Base-by-base conservation (phyloP, 805 yeast species). In the Kuraishia borneana region DNA sequence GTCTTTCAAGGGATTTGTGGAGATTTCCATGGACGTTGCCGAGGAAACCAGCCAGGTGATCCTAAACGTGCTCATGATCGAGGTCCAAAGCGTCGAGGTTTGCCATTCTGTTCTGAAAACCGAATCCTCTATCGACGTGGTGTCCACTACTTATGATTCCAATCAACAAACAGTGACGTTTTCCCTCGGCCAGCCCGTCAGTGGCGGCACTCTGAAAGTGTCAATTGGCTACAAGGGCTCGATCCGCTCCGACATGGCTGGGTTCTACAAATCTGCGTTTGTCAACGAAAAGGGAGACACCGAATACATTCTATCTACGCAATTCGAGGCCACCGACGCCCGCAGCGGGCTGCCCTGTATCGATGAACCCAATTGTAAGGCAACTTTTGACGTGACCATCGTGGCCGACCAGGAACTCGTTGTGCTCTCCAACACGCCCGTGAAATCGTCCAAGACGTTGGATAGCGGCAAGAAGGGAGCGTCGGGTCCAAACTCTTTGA, bases 251-350 rank as follows among this genome's bases (percentile, higher is more conserved):
- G 72, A 72, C 43, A 70, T 72, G 76, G 68, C 69, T 4, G 77
- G 76, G 3, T 69, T 72, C 48, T 72, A 71, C 51, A 56, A 62
- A 34, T 67, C 76, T 6, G 52, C 54, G 22, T 69, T 69, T 43
- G 42, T 45, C 18, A 65, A 63, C 36, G 36, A 38, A 6, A 41
- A 57, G 8, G 70, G 62, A 4, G 49, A 43, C 18, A 48, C 48
- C 8, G 59, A 63, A 36, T 43, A 46, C 31, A 63, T 70, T 60
- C 54, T 68, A 8, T 60, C 70, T 14, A 72, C 78, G 8, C 78
- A 72, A 44, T 70, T 72, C 37, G 78, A 72, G 50, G 71, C 77
- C 18, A 67, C 74, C 3, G 76, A 70, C 44, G 76, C 76, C 14
- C 56, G 78, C 45, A 60, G 73, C 36, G 72, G 76, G 5, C 71